phyloP scores from a whole-genome alignment of 768 basidiomycete species.

The Russula sp. region DNA sequence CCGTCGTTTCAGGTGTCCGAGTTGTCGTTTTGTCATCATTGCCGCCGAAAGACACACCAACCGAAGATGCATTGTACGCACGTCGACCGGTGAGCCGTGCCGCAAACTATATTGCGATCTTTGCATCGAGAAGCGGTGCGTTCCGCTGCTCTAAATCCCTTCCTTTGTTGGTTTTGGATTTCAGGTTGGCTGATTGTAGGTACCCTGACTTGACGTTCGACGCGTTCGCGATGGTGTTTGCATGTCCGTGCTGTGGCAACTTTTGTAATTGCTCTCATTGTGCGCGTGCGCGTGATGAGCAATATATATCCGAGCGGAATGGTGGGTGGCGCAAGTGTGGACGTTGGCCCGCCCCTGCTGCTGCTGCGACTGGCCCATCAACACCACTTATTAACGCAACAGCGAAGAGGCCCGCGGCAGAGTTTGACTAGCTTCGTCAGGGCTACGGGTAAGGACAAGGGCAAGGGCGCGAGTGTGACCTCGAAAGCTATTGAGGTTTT shows the following conservation, averaged over 20 bases:
- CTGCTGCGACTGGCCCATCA: not conserved
- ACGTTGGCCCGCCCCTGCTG: not conserved
- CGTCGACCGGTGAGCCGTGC: not conserved
- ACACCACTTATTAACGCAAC: not conserved
- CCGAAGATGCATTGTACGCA: conserved; percentile 17
- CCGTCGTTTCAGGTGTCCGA: too few species aligned
- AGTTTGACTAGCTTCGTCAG: not conserved
- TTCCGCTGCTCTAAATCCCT: not conserved
- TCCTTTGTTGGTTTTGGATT: not conserved
- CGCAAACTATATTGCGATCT: conserved; percentile 13
- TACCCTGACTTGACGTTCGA: conserved; percentile 38
- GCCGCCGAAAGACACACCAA: conserved; percentile 2
- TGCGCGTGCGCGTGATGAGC: conserved; percentile 40
- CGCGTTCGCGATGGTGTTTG: conserved; percentile 26
- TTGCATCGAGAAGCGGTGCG: conserved; percentile 22
- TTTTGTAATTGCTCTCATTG: conserved; percentile 48
- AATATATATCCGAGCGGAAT: conserved; percentile 35
- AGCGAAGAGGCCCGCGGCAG: not conserved
- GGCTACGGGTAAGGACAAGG: not conserved
- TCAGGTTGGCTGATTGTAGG: conserved; percentile 23
- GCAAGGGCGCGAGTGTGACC: too few species aligned
- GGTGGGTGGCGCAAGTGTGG: conserved; percentile 22
- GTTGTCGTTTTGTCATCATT: conserved; percentile 19
- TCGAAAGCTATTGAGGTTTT: not conserved
- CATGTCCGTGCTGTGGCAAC: conserved; percentile 42